Evolutionary conservation across 1,284 basidiomycete species (phyloP).

Genomic region (Tilletia horrida): DNA sequence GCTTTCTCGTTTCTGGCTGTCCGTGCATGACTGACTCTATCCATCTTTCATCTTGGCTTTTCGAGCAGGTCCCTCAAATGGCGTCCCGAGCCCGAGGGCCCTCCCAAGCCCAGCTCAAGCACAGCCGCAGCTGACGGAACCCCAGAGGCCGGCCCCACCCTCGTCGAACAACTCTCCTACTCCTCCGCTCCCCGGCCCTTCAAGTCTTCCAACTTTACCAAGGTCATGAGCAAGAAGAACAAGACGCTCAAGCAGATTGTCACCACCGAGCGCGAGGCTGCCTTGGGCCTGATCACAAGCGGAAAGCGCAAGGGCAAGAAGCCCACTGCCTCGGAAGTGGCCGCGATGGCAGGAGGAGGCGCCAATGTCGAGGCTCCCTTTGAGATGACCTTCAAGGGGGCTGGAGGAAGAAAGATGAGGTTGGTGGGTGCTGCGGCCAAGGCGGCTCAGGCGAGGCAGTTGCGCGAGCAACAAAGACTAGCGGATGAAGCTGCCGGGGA

Average conservation of each 20-base stretch:
- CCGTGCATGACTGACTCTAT: background rate
- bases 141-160: background rate
- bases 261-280: constrained; percentile 41
- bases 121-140: background rate
- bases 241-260: constrained; percentile 49
- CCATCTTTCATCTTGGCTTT: background rate
- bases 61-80: constrained; percentile 3
- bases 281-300: constrained; percentile 27
- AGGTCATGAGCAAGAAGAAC: constrained; percentile 32
- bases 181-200: constrained; percentile 3
- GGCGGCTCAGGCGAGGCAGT: constrained; percentile 14
- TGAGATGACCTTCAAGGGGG: constrained; percentile 9
- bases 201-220: background rate
- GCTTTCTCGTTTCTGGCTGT: background rate
- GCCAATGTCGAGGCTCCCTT: background rate
- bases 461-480: constrained; percentile 12
- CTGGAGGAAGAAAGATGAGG: constrained; percentile 1
- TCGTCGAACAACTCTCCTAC: constrained; percentile 2
- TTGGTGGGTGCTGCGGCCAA: constrained; percentile 2
- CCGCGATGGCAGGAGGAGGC: constrained; percentile 6
- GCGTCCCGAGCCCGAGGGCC: background rate
- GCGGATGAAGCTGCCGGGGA: constrained; percentile 12
- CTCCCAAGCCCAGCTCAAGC: constrained; percentile 8
- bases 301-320: constrained; percentile 27
- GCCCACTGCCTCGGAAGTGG: constrained; percentile 1